Percentiles rank a stretch among this genome's conserved stretches.
Evolutionary conservation across 78 protist genomes (phyloP).

Genomic region (Ministeria vibrans): DNA sequence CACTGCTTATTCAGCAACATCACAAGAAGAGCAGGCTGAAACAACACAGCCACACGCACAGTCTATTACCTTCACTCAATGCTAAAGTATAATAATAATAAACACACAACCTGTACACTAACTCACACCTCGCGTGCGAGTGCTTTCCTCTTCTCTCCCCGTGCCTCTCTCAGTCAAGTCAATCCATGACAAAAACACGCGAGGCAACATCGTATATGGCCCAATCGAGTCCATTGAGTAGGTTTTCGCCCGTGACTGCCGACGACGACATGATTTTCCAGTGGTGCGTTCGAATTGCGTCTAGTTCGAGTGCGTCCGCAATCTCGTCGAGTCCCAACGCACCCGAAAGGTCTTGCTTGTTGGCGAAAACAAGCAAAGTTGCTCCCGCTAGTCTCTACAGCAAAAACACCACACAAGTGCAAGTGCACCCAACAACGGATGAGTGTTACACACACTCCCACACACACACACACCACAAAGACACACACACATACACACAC

Average conservation of each 20-base stretch:
- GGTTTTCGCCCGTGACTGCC: conserved; percentile 88
- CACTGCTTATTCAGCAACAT: no score
- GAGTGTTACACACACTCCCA: neutral
- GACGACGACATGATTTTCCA: conserved; percentile 74
- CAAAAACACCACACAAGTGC: neutral
- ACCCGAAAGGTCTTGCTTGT: conserved; percentile 93
- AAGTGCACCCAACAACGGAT: neutral
- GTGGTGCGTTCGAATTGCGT: conserved; percentile 58
- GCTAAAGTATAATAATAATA: no score
- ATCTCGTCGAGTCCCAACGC: conserved; percentile 72
- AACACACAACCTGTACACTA: no score
- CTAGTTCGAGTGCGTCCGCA: conserved; percentile 44
- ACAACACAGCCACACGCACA: no score
- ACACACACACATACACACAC: neutral
- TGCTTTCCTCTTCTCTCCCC: no score
- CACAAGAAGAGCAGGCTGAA: no score
- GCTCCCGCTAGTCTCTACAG: conserved; percentile 86
- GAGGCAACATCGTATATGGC: conserved; percentile 86
- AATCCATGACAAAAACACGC: conserved; percentile 60
- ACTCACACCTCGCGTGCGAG: no score
- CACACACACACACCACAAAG: neutral
- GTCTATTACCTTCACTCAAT: no score
- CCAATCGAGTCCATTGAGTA: conserved; percentile 92
- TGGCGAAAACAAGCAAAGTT: conserved; percentile 90
- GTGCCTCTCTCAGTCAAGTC: no score